Evolutionary conservation across 2,329 filamentous ascomycete species (phyloP), one percentile per base, ranked within the genome.

Genomic region (Apiospora malaysiana): DNA sequence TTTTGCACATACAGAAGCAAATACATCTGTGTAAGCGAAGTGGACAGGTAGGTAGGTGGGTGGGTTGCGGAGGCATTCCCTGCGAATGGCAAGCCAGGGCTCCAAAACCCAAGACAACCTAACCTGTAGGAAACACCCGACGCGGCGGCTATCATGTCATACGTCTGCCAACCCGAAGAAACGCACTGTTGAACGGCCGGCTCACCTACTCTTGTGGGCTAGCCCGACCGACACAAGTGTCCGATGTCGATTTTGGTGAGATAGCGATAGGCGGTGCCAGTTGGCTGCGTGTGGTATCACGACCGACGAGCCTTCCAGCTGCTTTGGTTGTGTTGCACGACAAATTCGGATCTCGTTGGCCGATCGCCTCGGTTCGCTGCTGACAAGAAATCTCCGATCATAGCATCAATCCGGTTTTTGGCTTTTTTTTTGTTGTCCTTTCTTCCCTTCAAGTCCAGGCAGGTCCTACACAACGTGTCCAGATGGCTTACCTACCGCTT

Each of bases 311-410:
- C 32, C 27, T 40, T 59, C 8, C 21, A 63, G 56, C 32, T 63
- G 56, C 40, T 42, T 5, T 9, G 9, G 42, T 45, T 45, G 42
- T 5, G 56, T 63, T 40, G 27, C 56, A 63, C 56, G 56, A 23
- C 56, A 63, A 63, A 63, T 63, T 63, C 56, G 56, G 56, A 63
- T 63, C 56, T 63, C 18, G 27, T 63, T 63, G 56, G 32, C 56
- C 56, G 56, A 63, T 63, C 56, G 40, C 18, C 21, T 63, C 56
- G 56, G 56, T 40, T 63, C 10, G 56, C 32, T 63, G 56, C 56
- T 63, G 27, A 37, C 56, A 12, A 40, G 32, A 63, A 63, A 63
- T 59, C 51, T 59, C 51, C 51, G 51, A 59, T 59, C 16, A 63
- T 40, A n/a, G 32, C 56, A 2, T 63, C 32, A 63, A 59, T 59